A percentile compares a stretch with the other conserved stretches of the same genome.
These are phyloP conservation scores for Colletotrichum sp. DNA, from an alignment of 2,329 filamentous ascomycete genomes.

Conservation along the genomic window DNA sequence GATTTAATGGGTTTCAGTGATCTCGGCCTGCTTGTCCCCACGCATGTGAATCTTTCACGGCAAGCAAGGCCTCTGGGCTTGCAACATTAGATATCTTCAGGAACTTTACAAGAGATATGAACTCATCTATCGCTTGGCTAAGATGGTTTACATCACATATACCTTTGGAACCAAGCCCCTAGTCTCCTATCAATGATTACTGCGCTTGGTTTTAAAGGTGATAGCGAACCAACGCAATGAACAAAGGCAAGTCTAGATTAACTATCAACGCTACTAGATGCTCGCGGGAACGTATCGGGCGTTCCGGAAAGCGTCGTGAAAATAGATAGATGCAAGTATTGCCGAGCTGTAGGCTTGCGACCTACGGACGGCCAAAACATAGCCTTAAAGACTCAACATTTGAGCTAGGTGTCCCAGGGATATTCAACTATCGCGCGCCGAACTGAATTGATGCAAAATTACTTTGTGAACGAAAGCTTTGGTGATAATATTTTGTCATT, in stretches of 20 bases:
- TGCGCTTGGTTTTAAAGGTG: neutral
- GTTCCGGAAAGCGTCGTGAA: neutral
- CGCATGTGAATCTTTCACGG: neutral
- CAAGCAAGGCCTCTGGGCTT: neutral
- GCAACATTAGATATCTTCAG: neutral
- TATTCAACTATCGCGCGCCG: accelerated
- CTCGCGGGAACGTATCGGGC: neutral
- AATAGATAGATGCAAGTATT: neutral
- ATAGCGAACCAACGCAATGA: neutral
- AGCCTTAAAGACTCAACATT: accelerated
- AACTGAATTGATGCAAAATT: neutral
- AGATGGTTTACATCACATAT: neutral
- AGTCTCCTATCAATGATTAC: neutral
- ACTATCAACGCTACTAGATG: accelerated
- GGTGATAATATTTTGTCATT: accelerated
- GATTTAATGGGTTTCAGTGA: neutral
- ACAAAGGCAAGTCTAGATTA: neutral
- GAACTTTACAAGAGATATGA: accelerated
- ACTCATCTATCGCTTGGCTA: neutral
- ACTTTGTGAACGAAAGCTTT: neutral
- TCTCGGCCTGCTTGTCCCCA: neutral
- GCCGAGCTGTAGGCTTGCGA: neutral
- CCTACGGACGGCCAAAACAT: neutral
- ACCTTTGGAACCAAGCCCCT: neutral
- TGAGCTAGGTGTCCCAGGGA: neutral